Base-by-base conservation (phyloP, 2,329 filamentous ascomycete species). In the Penicillium fuscoglaucum region DNA sequence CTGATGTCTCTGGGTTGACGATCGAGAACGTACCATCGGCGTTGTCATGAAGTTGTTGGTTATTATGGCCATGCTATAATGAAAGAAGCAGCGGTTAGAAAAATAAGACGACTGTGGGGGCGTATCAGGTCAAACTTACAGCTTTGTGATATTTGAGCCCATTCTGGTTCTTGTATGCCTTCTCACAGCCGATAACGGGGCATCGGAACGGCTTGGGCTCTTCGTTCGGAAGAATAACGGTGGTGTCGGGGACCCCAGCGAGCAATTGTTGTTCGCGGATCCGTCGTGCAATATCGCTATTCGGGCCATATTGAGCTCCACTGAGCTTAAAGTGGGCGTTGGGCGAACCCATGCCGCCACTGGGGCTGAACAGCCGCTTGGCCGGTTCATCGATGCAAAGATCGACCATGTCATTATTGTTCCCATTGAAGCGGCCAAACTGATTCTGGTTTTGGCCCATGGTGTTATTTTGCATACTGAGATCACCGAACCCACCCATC, bases 91-190 rank as follows among this genome's bases (percentile, higher is more conserved):
- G 19, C 52, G 35, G 21, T 60, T 51, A 60, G 59, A 46, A n/a
- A 24, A 55, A 58, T 28, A 51, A 54, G 37, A 61, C 50, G n/a
- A 51, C 31, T 37, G 45, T 35, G 50, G 8, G 8, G 79, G 80
- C 68, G 6, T 4, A 53, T 17, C 46, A 28, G 40, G 13, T 26
- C 15, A 59, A 40, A 79, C 83, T 77, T 79, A 85, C 84, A 71
- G 83, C 80, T 78, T 89, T 89, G 78, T 89, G 87, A 69, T 91
- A 99, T 85, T 98, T 99, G 57, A 99, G 82, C 50, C 95, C 95
- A 68, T 99, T 99, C 74, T 98, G 95, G 75, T 99, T 99, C 83
- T 99, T 99, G 80, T 99, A 99, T 0, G 95, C 93, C 82, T 99
- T 99, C 76, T 98, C 95, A 71, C 95, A 99, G 6, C 95, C 95